A percentile compares a stretch with the other conserved stretches of the same genome.
phyloP scores from a whole-genome alignment of 768 basidiomycete species.

The Pulveroboletus sp. region DNA sequence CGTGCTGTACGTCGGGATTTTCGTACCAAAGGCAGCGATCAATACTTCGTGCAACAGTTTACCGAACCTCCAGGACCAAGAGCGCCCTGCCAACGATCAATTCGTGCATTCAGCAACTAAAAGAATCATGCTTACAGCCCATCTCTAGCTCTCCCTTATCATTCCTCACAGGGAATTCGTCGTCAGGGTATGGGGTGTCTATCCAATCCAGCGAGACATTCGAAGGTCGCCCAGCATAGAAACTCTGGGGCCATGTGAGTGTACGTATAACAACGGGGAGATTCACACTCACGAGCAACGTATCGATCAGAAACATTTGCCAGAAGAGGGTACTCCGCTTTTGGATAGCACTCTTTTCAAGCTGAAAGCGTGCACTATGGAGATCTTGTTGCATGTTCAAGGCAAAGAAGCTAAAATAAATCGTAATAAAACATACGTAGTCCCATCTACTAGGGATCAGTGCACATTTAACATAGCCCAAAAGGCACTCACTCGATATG shows the following conservation, averaged over 20 bases:
- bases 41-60: conserved; percentile 48
- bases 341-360: conserved; percentile 41
- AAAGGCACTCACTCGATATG: conserved; percentile 47
- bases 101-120: neutral
- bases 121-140: conserved; percentile 36
- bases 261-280: neutral
- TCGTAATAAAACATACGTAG: conserved; percentile 38
- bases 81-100: conserved; percentile 38
- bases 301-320: conserved; percentile 62
- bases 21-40: conserved; percentile 48
- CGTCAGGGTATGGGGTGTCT: conserved; percentile 53
- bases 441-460: conserved; percentile 40
- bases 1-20: conserved; percentile 44
- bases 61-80: conserved; percentile 54
- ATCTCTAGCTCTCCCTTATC: conserved; percentile 34
- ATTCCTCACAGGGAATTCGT: conserved; percentile 32
- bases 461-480: neutral
- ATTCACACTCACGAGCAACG: conserved; percentile 45
- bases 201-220: conserved; percentile 47
- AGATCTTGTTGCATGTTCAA: conserved; percentile 40
- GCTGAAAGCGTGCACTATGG: conserved; percentile 55
- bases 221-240: conserved; percentile 57
- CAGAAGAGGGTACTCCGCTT: conserved; percentile 58
- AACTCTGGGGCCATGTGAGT: conserved; percentile 40
- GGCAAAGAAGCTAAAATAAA: neutral